phyloP scores from a whole-genome alignment of 1,284 basidiomycete species.

The Malassezia slooffiae region DNA sequence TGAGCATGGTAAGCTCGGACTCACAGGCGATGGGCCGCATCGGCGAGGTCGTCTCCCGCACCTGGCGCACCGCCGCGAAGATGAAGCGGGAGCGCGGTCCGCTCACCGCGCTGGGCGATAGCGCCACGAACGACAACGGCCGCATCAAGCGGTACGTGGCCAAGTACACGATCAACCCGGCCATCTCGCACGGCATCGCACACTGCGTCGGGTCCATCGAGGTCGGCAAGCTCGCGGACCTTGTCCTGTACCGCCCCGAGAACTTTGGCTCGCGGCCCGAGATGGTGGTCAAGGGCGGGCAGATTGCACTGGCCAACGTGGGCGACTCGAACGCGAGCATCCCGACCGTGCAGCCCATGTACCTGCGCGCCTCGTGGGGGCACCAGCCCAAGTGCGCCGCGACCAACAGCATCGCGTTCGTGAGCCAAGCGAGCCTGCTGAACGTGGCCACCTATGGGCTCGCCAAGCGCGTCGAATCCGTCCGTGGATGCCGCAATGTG shows the following conservation, averaged over 20 bases:
- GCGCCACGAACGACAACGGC: conserved; percentile 65
- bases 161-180: conserved; percentile 96
- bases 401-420: conserved; percentile 71
- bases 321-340: conserved; percentile 79
- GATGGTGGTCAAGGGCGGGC: conserved; percentile 84
- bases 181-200: conserved; percentile 83
- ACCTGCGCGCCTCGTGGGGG: conserved; percentile 82
- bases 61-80: conserved; percentile 95
- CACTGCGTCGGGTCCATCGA: conserved; percentile 76
- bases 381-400: conserved; percentile 62
- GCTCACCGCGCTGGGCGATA: conserved; percentile 49
- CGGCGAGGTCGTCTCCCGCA: conserved; percentile 81
- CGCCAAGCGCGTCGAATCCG: conserved; percentile 63
- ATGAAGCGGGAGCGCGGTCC: conserved; percentile 73
- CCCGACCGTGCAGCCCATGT: conserved; percentile 79
- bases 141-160: conserved; percentile 93
- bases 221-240: conserved; percentile 73
- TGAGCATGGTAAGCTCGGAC: conserved; percentile 87
- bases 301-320: conserved; percentile 82
- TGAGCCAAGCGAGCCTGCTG: conserved; percentile 63
- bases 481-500: conserved; percentile 64
- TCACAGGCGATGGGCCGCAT: conserved; percentile 92
- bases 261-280: conserved; percentile 85
- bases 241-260: conserved; percentile 86
- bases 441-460: conserved; percentile 61